Evolutionary conservation across 768 basidiomycete genomes (phyloP).

Genomic region (Heimioporus sp.): DNA sequence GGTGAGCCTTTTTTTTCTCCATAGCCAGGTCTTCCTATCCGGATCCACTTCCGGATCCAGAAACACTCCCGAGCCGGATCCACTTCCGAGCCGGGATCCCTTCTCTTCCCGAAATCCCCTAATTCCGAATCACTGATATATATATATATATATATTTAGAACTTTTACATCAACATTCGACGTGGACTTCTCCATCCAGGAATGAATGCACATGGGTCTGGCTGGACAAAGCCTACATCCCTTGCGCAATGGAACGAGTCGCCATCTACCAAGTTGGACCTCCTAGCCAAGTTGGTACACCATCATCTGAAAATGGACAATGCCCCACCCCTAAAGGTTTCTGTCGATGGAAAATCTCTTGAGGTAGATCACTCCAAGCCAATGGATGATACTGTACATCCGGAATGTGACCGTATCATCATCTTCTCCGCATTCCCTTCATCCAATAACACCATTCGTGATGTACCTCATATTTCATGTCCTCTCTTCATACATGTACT

Average conservation of each 20-base stretch:
- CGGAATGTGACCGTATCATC: background rate
- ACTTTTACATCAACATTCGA: too few species aligned
- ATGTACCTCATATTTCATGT: too few species aligned
- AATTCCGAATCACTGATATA: too few species aligned
- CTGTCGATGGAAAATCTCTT: background rate
- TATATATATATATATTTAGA: too few species aligned
- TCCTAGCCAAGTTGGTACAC: background rate
- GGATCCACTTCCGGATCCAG: too few species aligned
- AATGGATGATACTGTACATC: background rate
- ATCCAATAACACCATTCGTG: background rate
- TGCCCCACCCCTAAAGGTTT: background rate
- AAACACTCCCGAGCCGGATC: too few species aligned
- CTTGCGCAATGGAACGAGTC: background rate
- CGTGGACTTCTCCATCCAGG: too few species aligned
- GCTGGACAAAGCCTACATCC: background rate
- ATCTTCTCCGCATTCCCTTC: constrained; percentile 1
- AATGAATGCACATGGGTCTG: too few species aligned
- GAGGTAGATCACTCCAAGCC: background rate
- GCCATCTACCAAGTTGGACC: background rate
- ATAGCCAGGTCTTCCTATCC: too few species aligned
- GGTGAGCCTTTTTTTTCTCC: too few species aligned
- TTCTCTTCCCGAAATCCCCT: too few species aligned
- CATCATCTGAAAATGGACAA: background rate
- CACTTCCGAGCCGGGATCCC: too few species aligned
- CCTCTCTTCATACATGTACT: background rate